Evolutionary conservation across 148 eudicot species (phyloP).

Genomic region (Dianthus caryophyllus): DNA sequence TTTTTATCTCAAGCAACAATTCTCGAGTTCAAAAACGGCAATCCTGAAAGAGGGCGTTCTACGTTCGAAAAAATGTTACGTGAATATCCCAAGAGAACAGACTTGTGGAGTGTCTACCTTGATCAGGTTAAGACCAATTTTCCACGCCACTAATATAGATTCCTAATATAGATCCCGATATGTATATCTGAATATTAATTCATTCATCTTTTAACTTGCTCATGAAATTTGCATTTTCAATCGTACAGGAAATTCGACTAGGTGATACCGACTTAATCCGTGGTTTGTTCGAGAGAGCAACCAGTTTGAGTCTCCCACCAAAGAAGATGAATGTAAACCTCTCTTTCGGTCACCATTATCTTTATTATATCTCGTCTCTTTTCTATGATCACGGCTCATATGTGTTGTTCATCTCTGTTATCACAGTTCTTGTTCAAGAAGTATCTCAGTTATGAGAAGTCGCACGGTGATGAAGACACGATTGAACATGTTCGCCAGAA

Average conservation of each 20-base stretch:
- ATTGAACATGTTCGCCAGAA: conserved; percentile 54
- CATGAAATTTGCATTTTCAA: background rate
- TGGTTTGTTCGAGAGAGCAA: conserved; percentile 75
- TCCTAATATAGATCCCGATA: too few species aligned
- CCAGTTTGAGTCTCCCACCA: conserved; percentile 73
- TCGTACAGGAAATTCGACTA: conserved; percentile 67
- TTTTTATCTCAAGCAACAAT: conserved; percentile 71
- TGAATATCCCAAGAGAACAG: conserved; percentile 72
- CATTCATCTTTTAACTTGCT: too few species aligned
- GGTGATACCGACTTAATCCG: conserved; percentile 71
- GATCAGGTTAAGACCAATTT: conserved; percentile 54
- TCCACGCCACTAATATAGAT: background rate
- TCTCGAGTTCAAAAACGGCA: conserved; percentile 64
- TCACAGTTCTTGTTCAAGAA: conserved; percentile 83
- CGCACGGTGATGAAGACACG: conserved; percentile 61
- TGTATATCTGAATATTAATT: too few species aligned
- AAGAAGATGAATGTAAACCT: conserved; percentile 76
- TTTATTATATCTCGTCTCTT: background rate
- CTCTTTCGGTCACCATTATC: background rate
- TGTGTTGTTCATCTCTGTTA: background rate
- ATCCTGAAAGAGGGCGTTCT: conserved; percentile 71
- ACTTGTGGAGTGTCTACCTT: conserved; percentile 82
- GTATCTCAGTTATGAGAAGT: conserved; percentile 68
- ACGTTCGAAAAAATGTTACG: conserved; percentile 59
- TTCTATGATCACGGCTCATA: background rate